phyloP scores from a whole-genome alignment of 352 stramenopile genomes.

The Phytophthora ohioensis region DNA sequence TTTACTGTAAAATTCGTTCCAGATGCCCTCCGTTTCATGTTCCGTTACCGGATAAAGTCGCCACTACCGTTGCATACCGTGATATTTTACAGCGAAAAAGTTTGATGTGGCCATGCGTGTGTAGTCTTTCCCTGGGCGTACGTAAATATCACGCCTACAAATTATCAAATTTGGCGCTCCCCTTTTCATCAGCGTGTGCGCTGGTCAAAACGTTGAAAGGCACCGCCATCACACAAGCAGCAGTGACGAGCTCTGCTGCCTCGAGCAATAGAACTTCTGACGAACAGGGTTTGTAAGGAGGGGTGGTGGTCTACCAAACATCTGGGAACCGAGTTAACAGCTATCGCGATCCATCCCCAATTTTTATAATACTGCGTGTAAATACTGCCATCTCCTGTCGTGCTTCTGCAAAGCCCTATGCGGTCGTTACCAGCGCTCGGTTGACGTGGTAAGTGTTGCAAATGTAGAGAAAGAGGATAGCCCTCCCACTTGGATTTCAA shows the following conservation, averaged over 20 bases:
- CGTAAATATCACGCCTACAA: neutral
- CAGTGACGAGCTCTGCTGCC: neutral
- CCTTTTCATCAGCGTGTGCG: neutral
- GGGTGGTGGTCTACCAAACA: neutral
- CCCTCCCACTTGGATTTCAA: conserved; percentile 6
- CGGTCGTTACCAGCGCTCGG: conserved; percentile 6
- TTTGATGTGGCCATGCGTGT: neutral
- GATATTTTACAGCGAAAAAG: neutral
- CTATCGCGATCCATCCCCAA: too few relatives aligned
- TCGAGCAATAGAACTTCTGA: conserved; percentile 2
- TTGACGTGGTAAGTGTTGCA: conserved; percentile 21
- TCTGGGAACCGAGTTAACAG: neutral
- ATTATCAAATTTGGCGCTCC: neutral
- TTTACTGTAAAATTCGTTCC: too few relatives aligned
- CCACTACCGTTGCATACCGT: too few relatives aligned
- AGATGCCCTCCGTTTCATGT: too few relatives aligned
- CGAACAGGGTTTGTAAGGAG: neutral
- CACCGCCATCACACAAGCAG: conserved; percentile 3
- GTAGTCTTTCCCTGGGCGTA: neutral
- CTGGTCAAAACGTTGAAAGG: neutral
- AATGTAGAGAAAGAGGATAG: conserved; percentile 5
- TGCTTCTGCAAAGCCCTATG: conserved; percentile 12
- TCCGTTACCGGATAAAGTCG: too few relatives aligned
- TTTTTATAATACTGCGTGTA: neutral
- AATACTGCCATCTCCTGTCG: conserved; percentile 22